Percentiles rank a stretch among this genome's conserved stretches.
Evolutionary conservation across 2,329 filamentous ascomycete species (phyloP).

Genomic region (Calonectria ilicicola): DNA sequence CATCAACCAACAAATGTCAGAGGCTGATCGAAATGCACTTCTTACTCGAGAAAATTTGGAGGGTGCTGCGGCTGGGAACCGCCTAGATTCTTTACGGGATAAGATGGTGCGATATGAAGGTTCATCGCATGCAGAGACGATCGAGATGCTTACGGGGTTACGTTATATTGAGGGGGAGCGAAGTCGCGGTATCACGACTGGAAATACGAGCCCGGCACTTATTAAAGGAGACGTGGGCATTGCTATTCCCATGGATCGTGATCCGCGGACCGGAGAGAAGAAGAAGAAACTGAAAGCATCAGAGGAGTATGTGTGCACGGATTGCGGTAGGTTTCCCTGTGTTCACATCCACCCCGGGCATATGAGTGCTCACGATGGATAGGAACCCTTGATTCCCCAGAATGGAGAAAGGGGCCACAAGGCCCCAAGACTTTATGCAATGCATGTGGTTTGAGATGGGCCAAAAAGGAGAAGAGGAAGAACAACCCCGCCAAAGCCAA

Average conservation of each 20-base stretch:
- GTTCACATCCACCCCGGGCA: not conserved
- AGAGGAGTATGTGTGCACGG: conserved; percentile 94
- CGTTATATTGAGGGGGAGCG: conserved; percentile 90
- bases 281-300: conserved; percentile 88
- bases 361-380: conserved; percentile 27
- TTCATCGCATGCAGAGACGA: conserved; percentile 82
- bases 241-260: conserved; percentile 83
- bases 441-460: conserved; percentile 85
- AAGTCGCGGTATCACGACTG: conserved; percentile 88
- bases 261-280: conserved; percentile 78
- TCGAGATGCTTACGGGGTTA: conserved; percentile 92
- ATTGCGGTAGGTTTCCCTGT: conserved; percentile 75
- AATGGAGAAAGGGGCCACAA: conserved; percentile 94
- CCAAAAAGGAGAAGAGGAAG: conserved; percentile 84
- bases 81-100: conserved; percentile 82
- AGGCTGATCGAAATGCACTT: conserved; percentile 72
- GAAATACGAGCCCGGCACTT: conserved; percentile 82
- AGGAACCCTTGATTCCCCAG: conserved; percentile 89
- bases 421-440: conserved; percentile 97
- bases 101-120: conserved; percentile 88
- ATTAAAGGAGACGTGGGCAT: conserved; percentile 90
- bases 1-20: conserved; percentile 67
- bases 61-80: conserved; percentile 73
- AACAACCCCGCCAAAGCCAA: conserved; percentile 31
- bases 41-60: conserved; percentile 86